A percentile compares a stretch with the other conserved stretches of the same genome.
Evolutionary conservation across 495 filamentous ascomycete genomes (phyloP).

Genomic region (Penicillium samsonianum): DNA sequence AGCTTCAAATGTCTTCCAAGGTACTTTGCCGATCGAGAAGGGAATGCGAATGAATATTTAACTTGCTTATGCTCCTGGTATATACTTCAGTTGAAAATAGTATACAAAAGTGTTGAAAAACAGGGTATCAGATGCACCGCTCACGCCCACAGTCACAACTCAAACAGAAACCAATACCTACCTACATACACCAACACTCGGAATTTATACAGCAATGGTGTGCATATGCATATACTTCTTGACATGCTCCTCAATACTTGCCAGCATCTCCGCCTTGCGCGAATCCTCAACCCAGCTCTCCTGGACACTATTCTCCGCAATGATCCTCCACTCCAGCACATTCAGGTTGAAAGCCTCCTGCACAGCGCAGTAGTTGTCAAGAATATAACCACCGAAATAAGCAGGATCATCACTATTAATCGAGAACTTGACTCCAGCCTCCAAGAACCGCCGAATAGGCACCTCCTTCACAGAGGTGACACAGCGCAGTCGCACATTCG

Average conservation of each 20-base stretch:
- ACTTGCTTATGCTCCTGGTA: conserved; percentile 4
- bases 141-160: background rate
- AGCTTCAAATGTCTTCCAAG: background rate
- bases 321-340: conserved; percentile 62
- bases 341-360: conserved; percentile 68
- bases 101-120: conserved; percentile 28
- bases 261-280: conserved; percentile 43
- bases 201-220: conserved; percentile 7
- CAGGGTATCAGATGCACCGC: conserved; percentile 23
- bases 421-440: conserved; percentile 65
- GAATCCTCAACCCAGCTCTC: conserved; percentile 58
- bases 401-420: conserved; percentile 79
- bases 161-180: background rate
- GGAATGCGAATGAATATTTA: background rate
- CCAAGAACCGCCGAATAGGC: conserved; percentile 65
- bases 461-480: conserved; percentile 57
- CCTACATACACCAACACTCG: background rate
- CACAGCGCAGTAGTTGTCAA: conserved; percentile 75
- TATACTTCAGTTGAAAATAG: conserved; percentile 22
- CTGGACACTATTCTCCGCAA: conserved; percentile 61
- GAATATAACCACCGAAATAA: conserved; percentile 77
- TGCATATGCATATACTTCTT: conserved; percentile 23
- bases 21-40: background rate
- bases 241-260: conserved; percentile 41
- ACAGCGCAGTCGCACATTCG: conserved; percentile 67